Percentiles rank a stretch among this genome's conserved stretches.
These are phyloP conservation scores for Fusarium oxysporum DNA, from an alignment of 2,329 filamentous ascomycete genomes.

Conservation along the genomic window DNA sequence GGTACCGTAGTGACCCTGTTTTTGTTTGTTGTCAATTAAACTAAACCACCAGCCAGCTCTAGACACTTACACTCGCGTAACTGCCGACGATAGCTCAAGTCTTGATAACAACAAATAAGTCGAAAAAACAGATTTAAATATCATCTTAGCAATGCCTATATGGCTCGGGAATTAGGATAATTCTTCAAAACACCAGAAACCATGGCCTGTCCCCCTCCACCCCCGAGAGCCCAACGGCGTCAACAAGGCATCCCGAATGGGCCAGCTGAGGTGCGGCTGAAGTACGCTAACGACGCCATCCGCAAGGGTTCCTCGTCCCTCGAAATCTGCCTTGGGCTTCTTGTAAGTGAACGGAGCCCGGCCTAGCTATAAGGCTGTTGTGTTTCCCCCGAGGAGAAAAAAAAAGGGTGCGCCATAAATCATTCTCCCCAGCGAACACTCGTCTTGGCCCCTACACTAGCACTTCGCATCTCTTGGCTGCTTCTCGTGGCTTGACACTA, in stretches of 20 bases:
- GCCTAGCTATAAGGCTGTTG: conserved; percentile 12
- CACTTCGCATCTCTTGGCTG: neutral
- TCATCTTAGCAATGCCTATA: too few species aligned
- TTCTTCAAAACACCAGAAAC: neutral
- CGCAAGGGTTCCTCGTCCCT: conserved; percentile 17
- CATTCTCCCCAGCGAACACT: neutral
- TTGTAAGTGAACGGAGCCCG: neutral
- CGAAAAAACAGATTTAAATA: too few species aligned
- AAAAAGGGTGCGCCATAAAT: neutral
- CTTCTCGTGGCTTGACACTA: neutral
- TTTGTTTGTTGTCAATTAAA: neutral
- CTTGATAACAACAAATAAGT: fast-evolving
- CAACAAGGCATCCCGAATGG: conserved; percentile 22
- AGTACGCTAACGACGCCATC: conserved; percentile 38
- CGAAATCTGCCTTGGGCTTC: conserved; percentile 44
- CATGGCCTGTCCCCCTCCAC: conserved; percentile 19
- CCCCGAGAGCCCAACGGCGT: conserved; percentile 19
- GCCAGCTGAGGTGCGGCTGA: conserved; percentile 41
- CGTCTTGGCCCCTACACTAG: conserved; percentile 1
- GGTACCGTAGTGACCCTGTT: neutral
- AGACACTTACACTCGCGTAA: neutral
- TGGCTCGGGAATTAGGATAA: neutral
- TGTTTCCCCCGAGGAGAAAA: neutral
- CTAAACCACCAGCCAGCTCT: neutral
- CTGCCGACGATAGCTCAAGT: neutral